Evolutionary conservation across 2,329 filamentous ascomycete species (phyloP).

Genomic region (Orbilia brochopaga): DNA sequence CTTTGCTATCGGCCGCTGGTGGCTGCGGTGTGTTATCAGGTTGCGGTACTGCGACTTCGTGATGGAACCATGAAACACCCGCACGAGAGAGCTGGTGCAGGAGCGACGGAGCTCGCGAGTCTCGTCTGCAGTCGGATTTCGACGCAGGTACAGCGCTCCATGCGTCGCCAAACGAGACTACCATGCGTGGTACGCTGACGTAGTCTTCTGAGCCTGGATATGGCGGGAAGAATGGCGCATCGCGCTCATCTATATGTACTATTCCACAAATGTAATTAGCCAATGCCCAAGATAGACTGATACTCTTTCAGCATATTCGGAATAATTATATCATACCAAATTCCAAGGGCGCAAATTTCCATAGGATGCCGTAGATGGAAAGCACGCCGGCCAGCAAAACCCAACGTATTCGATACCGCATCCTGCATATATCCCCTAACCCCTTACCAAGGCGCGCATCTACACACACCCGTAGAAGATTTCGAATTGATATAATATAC

Average conservation of each 20-base stretch:
- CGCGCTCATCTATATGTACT: background rate
- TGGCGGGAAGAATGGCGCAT: background rate
- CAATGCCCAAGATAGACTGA: no score
- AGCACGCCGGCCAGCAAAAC: background rate
- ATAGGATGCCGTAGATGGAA: background rate
- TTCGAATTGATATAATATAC: background rate
- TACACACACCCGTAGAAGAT: background rate
- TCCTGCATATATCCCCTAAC: background rate
- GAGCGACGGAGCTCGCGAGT: background rate
- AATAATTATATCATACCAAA: conserved; percentile 1
- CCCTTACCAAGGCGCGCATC: background rate
- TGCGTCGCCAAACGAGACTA: conserved; percentile 13
- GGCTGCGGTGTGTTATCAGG: background rate
- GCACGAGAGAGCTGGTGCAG: background rate
- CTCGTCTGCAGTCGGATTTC: background rate
- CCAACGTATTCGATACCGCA: conserved; percentile 2
- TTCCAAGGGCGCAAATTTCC: background rate
- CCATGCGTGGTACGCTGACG: background rate
- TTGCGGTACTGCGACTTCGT: background rate
- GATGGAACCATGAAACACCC: background rate
- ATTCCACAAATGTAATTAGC: no score
- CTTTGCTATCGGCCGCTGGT: background rate
- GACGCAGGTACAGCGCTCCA: background rate
- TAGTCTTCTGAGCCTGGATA: background rate
- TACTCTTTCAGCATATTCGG: no score